These are phyloP conservation scores for Trapa bicornis DNA, from an alignment of 345 rosid genomes.

Conservation along the genomic window DNA sequence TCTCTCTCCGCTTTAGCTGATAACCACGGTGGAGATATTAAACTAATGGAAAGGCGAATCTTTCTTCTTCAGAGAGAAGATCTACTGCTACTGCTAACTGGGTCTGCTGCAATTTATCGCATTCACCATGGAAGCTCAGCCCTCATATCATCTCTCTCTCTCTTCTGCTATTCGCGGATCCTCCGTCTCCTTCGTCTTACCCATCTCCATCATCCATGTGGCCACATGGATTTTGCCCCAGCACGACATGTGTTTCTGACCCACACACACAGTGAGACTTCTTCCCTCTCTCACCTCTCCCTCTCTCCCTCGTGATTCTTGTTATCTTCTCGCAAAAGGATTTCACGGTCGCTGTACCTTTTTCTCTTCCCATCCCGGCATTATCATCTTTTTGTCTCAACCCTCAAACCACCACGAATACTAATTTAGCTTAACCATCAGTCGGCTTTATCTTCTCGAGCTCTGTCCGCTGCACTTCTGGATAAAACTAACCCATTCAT, in stretches of 20 bases:
- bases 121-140: not conserved
- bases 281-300: constrained; percentile 11
- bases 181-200: not conserved
- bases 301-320: constrained; percentile 14
- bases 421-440: too few species aligned
- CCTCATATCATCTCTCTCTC: not conserved
- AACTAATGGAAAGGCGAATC: not conserved
- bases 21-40: not conserved
- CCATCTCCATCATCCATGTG: constrained; percentile 29
- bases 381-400: not conserved
- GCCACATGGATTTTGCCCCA: constrained; percentile 53
- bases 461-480: too few species aligned
- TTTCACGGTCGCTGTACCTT: constrained; percentile 29
- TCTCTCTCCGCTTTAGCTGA: not conserved
- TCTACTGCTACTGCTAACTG: not conserved
- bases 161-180: not conserved
- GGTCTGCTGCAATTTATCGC: not conserved
- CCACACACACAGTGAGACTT: constrained; percentile 19
- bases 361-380: constrained; percentile 5
- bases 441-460: too few species aligned
- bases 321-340: constrained; percentile 10
- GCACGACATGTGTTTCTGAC: constrained; percentile 35
- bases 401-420: too few species aligned
- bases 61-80: not conserved
- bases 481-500: too few species aligned